Evolutionary conservation across 305 asterid species (phyloP), one percentile per base, ranked within the genome.

Genomic region (Fraxinus xanthoxyloides): DNA sequence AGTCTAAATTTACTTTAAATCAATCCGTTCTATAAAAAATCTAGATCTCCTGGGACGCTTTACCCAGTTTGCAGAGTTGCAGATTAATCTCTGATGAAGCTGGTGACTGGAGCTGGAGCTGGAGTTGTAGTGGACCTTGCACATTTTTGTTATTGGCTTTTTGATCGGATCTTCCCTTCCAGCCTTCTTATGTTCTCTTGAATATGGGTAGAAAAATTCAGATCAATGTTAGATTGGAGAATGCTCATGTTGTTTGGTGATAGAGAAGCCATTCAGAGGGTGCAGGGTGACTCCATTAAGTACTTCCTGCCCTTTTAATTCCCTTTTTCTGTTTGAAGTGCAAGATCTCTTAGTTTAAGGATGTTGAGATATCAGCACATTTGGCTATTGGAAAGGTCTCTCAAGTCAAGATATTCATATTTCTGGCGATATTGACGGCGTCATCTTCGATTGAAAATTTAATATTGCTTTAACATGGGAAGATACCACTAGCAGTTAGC

Each of bases 21-120:
- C 73, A 80, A 82, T 87, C 81, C 84, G 88, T 86, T 88, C 84
- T 85, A 79, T 83, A 85, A 88, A 86, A 87, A 86, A 90, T 88
- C 74, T 90, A 84, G 93, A 89, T 88, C 83, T 88, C 84, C 86
- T 76, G 91, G 89, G 84, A 80, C 89, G 91, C 89, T 84, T 85
- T 84, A 78, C 89, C 90, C 91, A 85, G 89, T 84, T 85, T 86
- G 87, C 85, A 83, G 87, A 86, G 91, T 84, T 90, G 93, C 90
- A 81, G 92, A 84, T 85, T 81, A 76, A 77, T 79, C 75, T 78
- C 88, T 81, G 89, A 85, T 69, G 92, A 79, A 84, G 91, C 90
- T 87, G 87, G 87, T 87, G 85, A 82, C 79, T 84, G 93, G 87
- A 43, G 54, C 54, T 43, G 23, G 61, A 86, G 91, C 90, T 84